Conservation (phyloP, 1,284 basidiomycete genomes). For the Moesziomyces aphidis region DNA sequence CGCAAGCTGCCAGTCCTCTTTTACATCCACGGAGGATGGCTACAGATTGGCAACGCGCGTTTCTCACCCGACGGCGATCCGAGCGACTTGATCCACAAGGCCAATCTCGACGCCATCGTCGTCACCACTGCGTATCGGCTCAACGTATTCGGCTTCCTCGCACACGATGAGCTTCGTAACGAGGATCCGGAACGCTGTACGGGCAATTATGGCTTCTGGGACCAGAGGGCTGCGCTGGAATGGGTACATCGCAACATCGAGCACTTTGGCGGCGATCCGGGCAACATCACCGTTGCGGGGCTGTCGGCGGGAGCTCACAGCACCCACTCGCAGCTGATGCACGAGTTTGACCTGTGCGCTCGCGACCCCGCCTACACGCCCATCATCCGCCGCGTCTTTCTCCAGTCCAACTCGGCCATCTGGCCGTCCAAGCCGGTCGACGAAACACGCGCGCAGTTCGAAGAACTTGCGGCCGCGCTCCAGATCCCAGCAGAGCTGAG, state of each 20-base stretch:
- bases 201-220: constrained; percentile 55
- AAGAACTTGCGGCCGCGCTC: constrained; percentile 29
- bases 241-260: constrained; percentile 60
- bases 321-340: constrained; percentile 65
- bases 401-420: constrained; percentile 44
- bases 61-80: constrained; percentile 16
- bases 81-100: constrained; percentile 26
- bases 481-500: constrained; percentile 5
- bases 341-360: constrained; percentile 52
- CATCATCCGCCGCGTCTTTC: constrained; percentile 40
- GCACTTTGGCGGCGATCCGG: constrained; percentile 61
- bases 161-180: constrained; percentile 20
- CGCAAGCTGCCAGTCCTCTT: constrained; percentile 40
- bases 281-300: constrained; percentile 64
- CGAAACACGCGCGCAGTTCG: constrained; percentile 35
- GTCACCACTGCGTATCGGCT: constrained; percentile 46
- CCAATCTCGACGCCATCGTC: constrained; percentile 32
- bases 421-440: constrained; percentile 41
- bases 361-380: constrained; percentile 20
- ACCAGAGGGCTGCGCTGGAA: constrained; percentile 49
- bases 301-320: constrained; percentile 65
- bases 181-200: constrained; percentile 30
- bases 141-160: constrained; percentile 53
- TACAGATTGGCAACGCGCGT: constrained; percentile 44
- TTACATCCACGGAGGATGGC: constrained; percentile 51